phyloP scores from a whole-genome alignment of 176 grass and related monocot species.

The Saccharum spontaneum region DNA sequence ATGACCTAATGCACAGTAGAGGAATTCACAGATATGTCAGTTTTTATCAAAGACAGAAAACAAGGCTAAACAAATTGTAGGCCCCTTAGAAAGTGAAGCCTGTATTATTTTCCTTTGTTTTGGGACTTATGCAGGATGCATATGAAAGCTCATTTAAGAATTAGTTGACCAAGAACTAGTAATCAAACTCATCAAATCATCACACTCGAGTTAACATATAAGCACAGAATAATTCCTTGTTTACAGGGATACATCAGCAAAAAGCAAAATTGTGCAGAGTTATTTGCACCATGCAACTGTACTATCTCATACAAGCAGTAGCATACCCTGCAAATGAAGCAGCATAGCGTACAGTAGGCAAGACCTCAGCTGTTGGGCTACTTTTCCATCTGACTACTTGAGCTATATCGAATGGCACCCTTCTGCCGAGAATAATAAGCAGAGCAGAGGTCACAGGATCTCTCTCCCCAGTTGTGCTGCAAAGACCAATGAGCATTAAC shows the following conservation, averaged over 20 bases:
- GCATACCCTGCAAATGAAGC: slow-evolving; percentile 95
- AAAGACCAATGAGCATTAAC: slow-evolving; percentile 28
- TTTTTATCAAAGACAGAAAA: slow-evolving; percentile 6
- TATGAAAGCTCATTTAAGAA: slow-evolving; percentile 18
- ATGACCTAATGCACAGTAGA: not conserved
- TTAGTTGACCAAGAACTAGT: not conserved
- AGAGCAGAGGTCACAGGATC: slow-evolving; percentile 93
- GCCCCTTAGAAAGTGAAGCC: not conserved
- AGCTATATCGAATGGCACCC: slow-evolving; percentile 85
- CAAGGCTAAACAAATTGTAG: not conserved
- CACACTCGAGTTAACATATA: not conserved
- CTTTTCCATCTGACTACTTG: slow-evolving; percentile 94
- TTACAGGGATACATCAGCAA: not conserved
- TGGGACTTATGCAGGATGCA: not conserved
- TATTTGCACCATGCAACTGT: slow-evolving; percentile 2
- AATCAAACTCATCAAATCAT: slow-evolving; percentile 16
- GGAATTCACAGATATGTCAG: not conserved
- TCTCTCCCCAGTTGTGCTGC: slow-evolving; percentile 83
- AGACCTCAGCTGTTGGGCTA: slow-evolving; percentile 62
- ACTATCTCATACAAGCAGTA: slow-evolving; percentile 13
- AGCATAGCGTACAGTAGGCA: slow-evolving; percentile 74
- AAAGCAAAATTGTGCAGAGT: not conserved
- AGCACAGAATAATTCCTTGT: not conserved
- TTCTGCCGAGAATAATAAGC: slow-evolving; percentile 88
- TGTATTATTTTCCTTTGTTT: not conserved